A percentile compares a stretch with the other conserved stretches of the same genome.
phyloP scores from a whole-genome alignment of 163 green algal genomes.

The Scenedesmus sp. region DNA sequence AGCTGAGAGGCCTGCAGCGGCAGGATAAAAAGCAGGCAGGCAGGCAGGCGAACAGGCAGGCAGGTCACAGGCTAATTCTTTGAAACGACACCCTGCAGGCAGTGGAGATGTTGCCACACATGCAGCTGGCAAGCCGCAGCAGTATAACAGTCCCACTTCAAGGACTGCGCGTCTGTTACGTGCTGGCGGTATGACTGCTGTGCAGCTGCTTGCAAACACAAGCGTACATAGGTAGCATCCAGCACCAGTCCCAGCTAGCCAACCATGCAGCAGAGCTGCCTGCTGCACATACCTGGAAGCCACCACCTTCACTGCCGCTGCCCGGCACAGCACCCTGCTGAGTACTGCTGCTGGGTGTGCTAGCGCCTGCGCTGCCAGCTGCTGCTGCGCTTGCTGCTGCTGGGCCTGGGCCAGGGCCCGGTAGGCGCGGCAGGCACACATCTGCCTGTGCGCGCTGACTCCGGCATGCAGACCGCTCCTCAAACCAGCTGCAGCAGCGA shows the following conservation, averaged over 20 bases:
- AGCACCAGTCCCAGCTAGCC: no score
- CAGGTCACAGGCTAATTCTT: no score
- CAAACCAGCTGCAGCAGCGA: slow-evolving; percentile 63
- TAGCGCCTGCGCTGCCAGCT: not conserved
- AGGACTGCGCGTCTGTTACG: no score
- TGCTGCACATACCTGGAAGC: not conserved
- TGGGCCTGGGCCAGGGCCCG: slow-evolving; percentile 55
- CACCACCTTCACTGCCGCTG: not conserved
- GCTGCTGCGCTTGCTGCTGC: slow-evolving; percentile 31
- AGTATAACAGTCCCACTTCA: no score
- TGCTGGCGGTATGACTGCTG: no score
- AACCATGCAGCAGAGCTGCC: not conserved
- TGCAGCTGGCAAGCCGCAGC: no score
- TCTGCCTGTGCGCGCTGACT: slow-evolving; percentile 58
- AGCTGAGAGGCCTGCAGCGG: slow-evolving; percentile 51
- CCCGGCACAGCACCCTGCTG: not conserved
- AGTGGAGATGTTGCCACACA: no score
- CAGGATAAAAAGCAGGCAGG: not conserved
- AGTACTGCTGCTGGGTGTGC: not conserved
- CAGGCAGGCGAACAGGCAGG: not conserved
- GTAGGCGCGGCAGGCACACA: slow-evolving; percentile 73
- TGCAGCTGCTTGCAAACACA: no score
- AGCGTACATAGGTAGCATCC: no score
- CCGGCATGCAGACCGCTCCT: slow-evolving; percentile 56
- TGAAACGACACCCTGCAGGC: no score